These are phyloP conservation scores for Poterioochromonas sp. DNA, from an alignment of 352 stramenopile species.

Conservation along the genomic window DNA sequence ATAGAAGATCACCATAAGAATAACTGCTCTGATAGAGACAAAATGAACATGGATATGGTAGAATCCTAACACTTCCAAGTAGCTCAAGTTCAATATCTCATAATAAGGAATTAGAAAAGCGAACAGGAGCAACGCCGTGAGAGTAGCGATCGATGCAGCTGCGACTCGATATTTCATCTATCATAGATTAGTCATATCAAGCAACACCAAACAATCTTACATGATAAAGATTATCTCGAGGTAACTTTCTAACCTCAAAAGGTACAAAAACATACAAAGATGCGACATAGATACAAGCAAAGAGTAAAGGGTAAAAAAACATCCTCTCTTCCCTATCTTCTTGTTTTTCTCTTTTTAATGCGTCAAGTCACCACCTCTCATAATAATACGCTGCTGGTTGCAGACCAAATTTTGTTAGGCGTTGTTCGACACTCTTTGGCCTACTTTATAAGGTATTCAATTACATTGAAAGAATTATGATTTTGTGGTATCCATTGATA, in stretches of 20 bases:
- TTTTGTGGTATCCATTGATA: too few species aligned
- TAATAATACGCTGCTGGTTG: too few species aligned
- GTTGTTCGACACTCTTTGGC: too few species aligned
- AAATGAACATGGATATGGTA: neutral
- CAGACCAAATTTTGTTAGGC: too few species aligned
- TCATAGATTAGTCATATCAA: neutral
- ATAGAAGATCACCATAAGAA: slow-evolving; percentile 21
- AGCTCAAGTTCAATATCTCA: neutral
- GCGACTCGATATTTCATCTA: neutral
- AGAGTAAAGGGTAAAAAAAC: too few species aligned
- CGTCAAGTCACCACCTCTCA: too few species aligned
- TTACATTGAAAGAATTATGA: too few species aligned
- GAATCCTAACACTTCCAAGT: neutral
- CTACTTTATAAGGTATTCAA: too few species aligned
- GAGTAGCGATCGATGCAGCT: neutral
- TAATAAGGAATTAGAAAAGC: neutral
- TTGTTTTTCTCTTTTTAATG: too few species aligned
- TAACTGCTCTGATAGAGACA: neutral
- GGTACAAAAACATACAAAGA: slow-evolving; percentile 4
- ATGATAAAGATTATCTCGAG: slow-evolving; percentile 13
- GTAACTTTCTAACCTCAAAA: neutral
- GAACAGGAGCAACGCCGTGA: neutral
- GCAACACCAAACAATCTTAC: neutral
- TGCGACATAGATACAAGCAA: too few species aligned
- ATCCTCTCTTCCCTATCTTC: too few species aligned